These are phyloP conservation scores for Chlamydomonas sp. DNA, from an alignment of 139 green algal genomes.

Conservation along the genomic window DNA sequence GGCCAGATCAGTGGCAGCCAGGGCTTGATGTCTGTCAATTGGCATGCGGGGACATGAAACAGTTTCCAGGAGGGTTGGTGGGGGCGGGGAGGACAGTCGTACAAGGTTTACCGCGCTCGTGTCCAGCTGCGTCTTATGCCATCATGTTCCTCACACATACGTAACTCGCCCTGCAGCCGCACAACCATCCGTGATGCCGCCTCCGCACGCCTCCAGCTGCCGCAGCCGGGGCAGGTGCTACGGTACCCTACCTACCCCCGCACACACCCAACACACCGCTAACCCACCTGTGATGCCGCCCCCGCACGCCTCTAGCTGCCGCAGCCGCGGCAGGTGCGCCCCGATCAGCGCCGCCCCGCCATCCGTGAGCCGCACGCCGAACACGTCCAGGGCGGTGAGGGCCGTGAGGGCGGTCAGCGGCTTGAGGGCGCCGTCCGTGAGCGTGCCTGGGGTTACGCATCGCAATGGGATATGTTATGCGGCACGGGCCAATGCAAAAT, in stretches of 20 bases:
- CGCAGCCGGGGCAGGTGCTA: slow-evolving; percentile 12
- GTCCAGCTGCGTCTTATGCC: too few relatives aligned
- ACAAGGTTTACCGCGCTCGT: too few relatives aligned
- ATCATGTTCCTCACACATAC: too few relatives aligned
- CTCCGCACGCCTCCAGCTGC: slow-evolving; percentile 40
- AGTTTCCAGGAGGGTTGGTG: too few relatives aligned
- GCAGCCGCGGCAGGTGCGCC: slow-evolving; percentile 5
- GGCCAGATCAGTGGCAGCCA: too few relatives aligned
- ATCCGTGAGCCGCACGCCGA: slow-evolving; percentile 22
- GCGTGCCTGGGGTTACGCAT: slow-evolving; percentile 1
- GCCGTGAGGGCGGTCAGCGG: neutral
- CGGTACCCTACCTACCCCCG: neutral
- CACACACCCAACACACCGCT: neutral
- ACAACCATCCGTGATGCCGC: slow-evolving; percentile 1
- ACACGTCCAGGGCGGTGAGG: slow-evolving; percentile 26
- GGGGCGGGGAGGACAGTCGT: too few relatives aligned
- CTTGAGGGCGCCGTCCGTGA: slow-evolving; percentile 24
- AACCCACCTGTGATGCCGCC: slow-evolving; percentile 13
- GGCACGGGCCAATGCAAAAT: too few relatives aligned
- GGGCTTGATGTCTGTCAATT: too few relatives aligned
- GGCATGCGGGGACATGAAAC: too few relatives aligned
- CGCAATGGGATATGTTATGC: neutral
- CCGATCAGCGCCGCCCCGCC: slow-evolving; percentile 20
- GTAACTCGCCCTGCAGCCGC: too few relatives aligned
- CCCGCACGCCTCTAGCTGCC: slow-evolving; percentile 39